phyloP scores from a whole-genome alignment of 495 filamentous ascomycete genomes.

The Durotheca rogersii region DNA sequence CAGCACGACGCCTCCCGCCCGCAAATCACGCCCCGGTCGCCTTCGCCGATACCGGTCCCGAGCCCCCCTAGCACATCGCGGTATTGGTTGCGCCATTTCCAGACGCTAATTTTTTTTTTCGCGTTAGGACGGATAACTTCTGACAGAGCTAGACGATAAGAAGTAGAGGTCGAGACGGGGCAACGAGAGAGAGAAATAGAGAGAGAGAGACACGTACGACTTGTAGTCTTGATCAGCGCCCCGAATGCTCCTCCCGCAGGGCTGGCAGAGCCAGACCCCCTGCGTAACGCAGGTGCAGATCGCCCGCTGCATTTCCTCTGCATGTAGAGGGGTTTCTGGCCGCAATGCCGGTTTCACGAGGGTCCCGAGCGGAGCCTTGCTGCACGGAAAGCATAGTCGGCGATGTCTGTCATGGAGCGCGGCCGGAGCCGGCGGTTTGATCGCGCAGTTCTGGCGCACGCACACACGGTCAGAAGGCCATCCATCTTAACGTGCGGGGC shows the following conservation, averaged over 20 bases:
- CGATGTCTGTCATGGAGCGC: slow-evolving; percentile 69
- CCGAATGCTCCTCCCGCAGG: slow-evolving; percentile 69
- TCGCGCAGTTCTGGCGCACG: slow-evolving; percentile 72
- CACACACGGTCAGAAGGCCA: too few relatives aligned
- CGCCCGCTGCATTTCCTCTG: slow-evolving; percentile 53
- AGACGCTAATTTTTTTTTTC: slow-evolving; percentile 64
- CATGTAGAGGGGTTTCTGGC: slow-evolving; percentile 31
- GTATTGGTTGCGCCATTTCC: slow-evolving; percentile 88
- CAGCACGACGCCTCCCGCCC: slow-evolving; percentile 70
- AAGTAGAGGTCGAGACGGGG: background rate
- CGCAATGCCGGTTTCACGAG: slow-evolving; percentile 41
- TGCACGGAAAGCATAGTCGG: slow-evolving; percentile 73
- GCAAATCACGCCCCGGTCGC: slow-evolving; percentile 81
- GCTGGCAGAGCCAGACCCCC: slow-evolving; percentile 75
- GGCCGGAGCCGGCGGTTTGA: slow-evolving; percentile 66
- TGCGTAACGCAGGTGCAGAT: slow-evolving; percentile 66
- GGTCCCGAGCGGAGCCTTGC: slow-evolving; percentile 59
- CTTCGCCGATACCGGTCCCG: slow-evolving; percentile 84
- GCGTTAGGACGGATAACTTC: slow-evolving; percentile 3
- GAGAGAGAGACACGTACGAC: slow-evolving; percentile 34
- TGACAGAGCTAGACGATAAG: background rate
- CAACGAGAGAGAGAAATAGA: background rate
- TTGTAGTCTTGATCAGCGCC: slow-evolving; percentile 72
- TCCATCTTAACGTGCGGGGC: too few relatives aligned
- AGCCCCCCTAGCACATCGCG: slow-evolving; percentile 74